Evolutionary conservation across 495 filamentous ascomycete genomes (phyloP), one percentile per base, ranked within the genome.

Genomic region (Cudoniella acicularis): DNA sequence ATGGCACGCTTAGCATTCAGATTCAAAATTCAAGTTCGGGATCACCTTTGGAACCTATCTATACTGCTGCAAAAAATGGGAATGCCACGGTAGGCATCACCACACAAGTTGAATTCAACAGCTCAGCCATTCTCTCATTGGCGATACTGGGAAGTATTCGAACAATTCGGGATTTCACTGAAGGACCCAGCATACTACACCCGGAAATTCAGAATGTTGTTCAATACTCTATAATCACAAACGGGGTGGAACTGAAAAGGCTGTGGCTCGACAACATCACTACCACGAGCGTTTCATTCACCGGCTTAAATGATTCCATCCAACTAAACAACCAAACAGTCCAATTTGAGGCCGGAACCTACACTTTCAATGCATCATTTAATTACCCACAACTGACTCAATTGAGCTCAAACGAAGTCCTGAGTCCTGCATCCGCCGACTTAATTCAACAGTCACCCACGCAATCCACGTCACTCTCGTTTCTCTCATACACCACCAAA

Each of bases 231-330:
- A 52, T 66, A 8, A 60, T 69, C 10, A 69, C 72, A 27, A 77
- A 75, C 2, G 77, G 78, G 3, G 74, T 76, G 8, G 64, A 68
- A 21, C 58, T 87, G 8, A 75, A 69, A 43, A 73, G 84, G 9
- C 60, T 75, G 6, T 88, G 83, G 85, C 71, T 87, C 1, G 85
- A 88, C 65, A 84, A 84, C 55, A 68, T 76, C 6, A 88, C 85
- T 0, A 79, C 73, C 1, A 77, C 79, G 8, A 69, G 64, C 10
- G 63, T 88, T 16, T 71, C 68, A 1, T 80, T 86, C 49, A 69
- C 69, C 1, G 70, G 77, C 22, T 56, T 51, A 8, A 52, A 57
- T 0, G 61, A 64, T 10, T 21, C 62, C 3, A 50, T 64, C 47
- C 49, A 58, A 13, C 52, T 66, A 10, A 70, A 77, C 30, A 70